A percentile compares a stretch with the other conserved stretches of the same genome.
Conservation (phyloP, 2,329 filamentous ascomycete genomes). For the Fusarium marasasianum region DNA sequence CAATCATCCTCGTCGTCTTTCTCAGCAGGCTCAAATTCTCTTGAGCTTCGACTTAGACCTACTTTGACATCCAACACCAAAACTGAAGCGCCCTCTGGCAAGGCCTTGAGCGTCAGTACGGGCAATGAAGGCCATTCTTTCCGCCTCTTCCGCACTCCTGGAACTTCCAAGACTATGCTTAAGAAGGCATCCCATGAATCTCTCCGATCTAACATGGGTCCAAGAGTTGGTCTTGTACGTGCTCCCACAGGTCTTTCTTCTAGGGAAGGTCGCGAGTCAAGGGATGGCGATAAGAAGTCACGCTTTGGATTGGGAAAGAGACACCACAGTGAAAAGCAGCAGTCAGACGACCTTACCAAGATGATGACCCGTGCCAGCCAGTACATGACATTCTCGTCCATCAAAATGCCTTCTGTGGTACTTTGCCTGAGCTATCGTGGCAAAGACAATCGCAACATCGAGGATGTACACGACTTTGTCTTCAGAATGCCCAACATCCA, state of each 20-base stretch:
- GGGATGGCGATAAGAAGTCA: conserved; percentile 58
- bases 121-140: conserved; percentile 60
- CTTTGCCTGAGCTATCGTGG: conserved; percentile 97
- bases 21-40: conserved; percentile 72
- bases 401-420: conserved; percentile 94
- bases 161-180: conserved; percentile 54
- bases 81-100: conserved; percentile 51
- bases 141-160: conserved; percentile 59
- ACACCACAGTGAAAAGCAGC: conserved; percentile 65
- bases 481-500: conserved; percentile 95
- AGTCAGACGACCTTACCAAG: conserved; percentile 89
- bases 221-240: conserved; percentile 55
- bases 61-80: conserved; percentile 72
- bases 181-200: conserved; percentile 69
- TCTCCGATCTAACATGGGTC: conserved; percentile 55
- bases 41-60: conserved; percentile 84
- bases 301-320: conserved; percentile 66
- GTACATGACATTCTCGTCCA: conserved; percentile 96
- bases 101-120: conserved; percentile 60
- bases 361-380: conserved; percentile 97
- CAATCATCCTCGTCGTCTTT: conserved; percentile 57
- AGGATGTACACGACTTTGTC: conserved; percentile 97
- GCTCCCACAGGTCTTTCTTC: conserved; percentile 57
- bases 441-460: conserved; percentile 91
- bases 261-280: conserved; percentile 51